These are phyloP conservation scores for Xerocomellus amylosporus DNA, from an alignment of 768 basidiomycete genomes.

Conservation along the genomic window DNA sequence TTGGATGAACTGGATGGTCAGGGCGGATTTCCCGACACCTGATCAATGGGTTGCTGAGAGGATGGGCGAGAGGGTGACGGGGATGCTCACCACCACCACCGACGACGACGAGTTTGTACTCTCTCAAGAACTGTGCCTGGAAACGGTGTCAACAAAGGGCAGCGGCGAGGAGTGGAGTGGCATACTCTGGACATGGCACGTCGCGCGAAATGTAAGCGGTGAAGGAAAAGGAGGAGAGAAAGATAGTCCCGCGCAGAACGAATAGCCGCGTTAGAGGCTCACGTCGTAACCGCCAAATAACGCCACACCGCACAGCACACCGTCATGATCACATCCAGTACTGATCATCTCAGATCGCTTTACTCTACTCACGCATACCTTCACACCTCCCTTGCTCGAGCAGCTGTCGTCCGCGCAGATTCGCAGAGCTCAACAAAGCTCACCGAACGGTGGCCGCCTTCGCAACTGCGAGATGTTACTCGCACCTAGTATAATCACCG, in stretches of 20 bases:
- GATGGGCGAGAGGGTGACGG: constrained; percentile 33
- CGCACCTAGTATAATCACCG: not conserved
- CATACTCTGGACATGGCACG: constrained; percentile 32
- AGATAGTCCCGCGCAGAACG: not conserved
- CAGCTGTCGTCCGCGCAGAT: not conserved
- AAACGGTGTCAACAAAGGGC: not conserved
- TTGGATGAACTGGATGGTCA: constrained; percentile 99
- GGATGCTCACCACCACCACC: constrained; percentile 83
- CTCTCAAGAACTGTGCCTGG: constrained; percentile 86
- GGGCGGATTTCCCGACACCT: constrained; percentile 74
- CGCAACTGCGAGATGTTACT: not conserved
- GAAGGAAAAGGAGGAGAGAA: constrained; percentile 3
- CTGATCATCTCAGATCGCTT: not conserved
- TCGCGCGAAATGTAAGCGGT: constrained; percentile 2
- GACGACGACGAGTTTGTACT: constrained; percentile 98
- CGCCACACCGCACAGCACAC: constrained; percentile 15
- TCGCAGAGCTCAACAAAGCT: too few species aligned
- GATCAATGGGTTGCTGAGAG: not conserved
- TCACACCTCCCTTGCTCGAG: not conserved
- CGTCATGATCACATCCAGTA: not conserved
- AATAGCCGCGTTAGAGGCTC: constrained; percentile 14
- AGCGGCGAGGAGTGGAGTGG: not conserved
- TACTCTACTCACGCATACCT: too few species aligned
- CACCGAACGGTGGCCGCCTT: too few species aligned
- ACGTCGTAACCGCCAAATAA: constrained; percentile 23